Conservation (phyloP, 495 filamentous ascomycete species). For the Trichoderma parareesei region DNA sequence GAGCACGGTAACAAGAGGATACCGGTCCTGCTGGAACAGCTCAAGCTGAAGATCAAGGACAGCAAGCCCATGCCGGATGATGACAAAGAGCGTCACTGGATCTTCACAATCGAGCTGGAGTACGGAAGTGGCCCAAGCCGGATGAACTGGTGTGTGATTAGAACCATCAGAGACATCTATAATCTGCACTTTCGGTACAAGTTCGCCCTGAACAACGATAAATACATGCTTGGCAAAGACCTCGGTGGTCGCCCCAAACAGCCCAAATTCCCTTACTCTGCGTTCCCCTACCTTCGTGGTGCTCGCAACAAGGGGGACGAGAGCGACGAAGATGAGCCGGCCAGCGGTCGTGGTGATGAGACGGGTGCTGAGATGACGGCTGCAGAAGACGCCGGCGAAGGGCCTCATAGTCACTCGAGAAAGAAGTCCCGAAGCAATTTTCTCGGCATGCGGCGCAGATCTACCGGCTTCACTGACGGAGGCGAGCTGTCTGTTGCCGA, state of each 20-base stretch:
- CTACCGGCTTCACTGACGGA: slow-evolving; percentile 19
- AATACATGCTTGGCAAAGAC: slow-evolving; percentile 47
- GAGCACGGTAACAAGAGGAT: slow-evolving; percentile 93
- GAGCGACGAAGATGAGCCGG: slow-evolving; percentile 67
- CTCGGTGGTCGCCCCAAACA: slow-evolving; percentile 54
- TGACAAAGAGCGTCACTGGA: slow-evolving; percentile 68
- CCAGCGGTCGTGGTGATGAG: slow-evolving; percentile 35
- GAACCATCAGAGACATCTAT: slow-evolving; percentile 79
- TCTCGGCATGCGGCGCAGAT: slow-evolving; percentile 26
- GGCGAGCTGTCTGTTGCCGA: slow-evolving; percentile 20
- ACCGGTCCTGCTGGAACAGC: slow-evolving; percentile 87
- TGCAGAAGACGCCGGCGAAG: slow-evolving; percentile 31
- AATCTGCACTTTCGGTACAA: slow-evolving; percentile 93
- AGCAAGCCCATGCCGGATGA: slow-evolving; percentile 54
- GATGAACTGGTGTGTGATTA: slow-evolving; percentile 94
- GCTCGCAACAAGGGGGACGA: slow-evolving; percentile 61
- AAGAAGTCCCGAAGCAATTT: slow-evolving; percentile 58
- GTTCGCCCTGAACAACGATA: slow-evolving; percentile 69
- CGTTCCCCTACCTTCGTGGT: slow-evolving; percentile 85
- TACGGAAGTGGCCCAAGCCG: slow-evolving; percentile 92
- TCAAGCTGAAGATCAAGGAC: slow-evolving; percentile 80
- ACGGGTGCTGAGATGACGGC: slow-evolving; percentile 37
- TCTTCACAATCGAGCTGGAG: slow-evolving; percentile 88
- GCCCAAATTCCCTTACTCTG: slow-evolving; percentile 79
- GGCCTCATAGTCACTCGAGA: slow-evolving; percentile 36